These are phyloP conservation scores for Wallemia ichthyophaga DNA, from an alignment of 1,284 basidiomycete genomes.

Conservation along the genomic window DNA sequence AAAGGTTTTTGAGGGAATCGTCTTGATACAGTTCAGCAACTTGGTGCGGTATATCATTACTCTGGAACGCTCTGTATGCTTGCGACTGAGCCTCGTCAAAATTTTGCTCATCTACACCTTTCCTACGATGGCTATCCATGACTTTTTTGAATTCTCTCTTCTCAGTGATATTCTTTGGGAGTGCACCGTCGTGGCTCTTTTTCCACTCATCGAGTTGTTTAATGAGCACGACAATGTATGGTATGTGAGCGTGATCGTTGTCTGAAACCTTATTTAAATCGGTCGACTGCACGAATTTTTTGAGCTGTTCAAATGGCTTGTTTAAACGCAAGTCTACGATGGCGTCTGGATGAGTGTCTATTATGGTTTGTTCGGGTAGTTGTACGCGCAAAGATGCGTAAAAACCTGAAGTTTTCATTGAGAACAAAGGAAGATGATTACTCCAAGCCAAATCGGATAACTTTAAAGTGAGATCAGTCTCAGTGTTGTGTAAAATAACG, in stretches of 20 bases:
- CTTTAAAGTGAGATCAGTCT: constrained; percentile 36
- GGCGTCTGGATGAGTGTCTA: constrained; percentile 72
- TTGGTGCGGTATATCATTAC: constrained; percentile 34
- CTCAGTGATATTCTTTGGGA: constrained; percentile 34
- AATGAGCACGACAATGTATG: constrained; percentile 60
- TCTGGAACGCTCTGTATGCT: constrained; percentile 40
- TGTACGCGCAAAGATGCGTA: constrained; percentile 64
- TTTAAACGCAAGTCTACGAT: constrained; percentile 60
- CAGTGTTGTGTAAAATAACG: constrained; percentile 26
- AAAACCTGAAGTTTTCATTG: constrained; percentile 56
- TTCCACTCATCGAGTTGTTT: constrained; percentile 57
- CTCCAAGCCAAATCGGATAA: constrained; percentile 21
- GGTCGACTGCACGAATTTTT: constrained; percentile 35
- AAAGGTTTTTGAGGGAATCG: constrained; percentile 17
- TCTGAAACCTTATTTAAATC: constrained; percentile 46
- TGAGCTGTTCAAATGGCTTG: constrained; percentile 52
- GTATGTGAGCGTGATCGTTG: constrained; percentile 59
- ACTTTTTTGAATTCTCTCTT: constrained; percentile 44
- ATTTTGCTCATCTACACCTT: constrained; percentile 68
- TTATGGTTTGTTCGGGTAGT: constrained; percentile 57
- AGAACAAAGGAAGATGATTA: constrained; percentile 32
- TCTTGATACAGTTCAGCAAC: constrained; percentile 34
- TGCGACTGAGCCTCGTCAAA: constrained; percentile 71
- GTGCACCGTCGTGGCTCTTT: constrained; percentile 28
- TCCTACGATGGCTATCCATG: constrained; percentile 16